Evolutionary conservation across 805 yeast species (phyloP), one percentile per base, ranked within the genome.

Genomic region (Candida fluviatilis): DNA sequence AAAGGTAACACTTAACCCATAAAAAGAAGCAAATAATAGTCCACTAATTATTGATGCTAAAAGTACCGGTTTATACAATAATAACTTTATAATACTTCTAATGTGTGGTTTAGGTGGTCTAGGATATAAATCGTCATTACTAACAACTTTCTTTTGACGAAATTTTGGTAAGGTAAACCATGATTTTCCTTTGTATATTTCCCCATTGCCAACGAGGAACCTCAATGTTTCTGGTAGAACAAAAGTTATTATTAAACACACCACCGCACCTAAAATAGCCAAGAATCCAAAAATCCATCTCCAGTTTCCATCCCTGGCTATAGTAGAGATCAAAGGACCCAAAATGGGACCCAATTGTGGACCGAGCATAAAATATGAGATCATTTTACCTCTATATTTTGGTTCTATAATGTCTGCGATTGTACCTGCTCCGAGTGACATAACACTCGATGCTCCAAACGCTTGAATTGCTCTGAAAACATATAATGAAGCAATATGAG

Each of bases 11-110:
- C 72, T 70, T 42, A 76, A 61, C 1, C 71, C 79, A 43, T 77
- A 77, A 46, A 75, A 77, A 14, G 73, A 61, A 3, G 80, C 75
- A 56, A 77, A 76, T n/a, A 75, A 46, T 4, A 76, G 47, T 1
- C 76, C 78, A 3, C 76, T 67, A 25, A 70, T 66, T 5, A 74
- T 31, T 0, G 80, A 70, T 34, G 74, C 65, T 4, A 75, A 38
- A 1, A 68, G 36, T 0, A 76, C 72, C 1, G 80, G 78, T n/a
- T 52, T 52, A 36, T 61, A 67, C 31, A 53, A 58, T 2, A 74
- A 18, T 34, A 74, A 52, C 5, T 48, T 51, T 53, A 61, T 58
- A 41, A 66, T 73, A 4, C 51, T 54, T 23, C 48, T 55, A 2
- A 71, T 33, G 14, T 64, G 59, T 18, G 77, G 75, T 44, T 62